Conservation (phyloP, 345 rosid genomes). For the Microthlaspi erraticum region DNA sequence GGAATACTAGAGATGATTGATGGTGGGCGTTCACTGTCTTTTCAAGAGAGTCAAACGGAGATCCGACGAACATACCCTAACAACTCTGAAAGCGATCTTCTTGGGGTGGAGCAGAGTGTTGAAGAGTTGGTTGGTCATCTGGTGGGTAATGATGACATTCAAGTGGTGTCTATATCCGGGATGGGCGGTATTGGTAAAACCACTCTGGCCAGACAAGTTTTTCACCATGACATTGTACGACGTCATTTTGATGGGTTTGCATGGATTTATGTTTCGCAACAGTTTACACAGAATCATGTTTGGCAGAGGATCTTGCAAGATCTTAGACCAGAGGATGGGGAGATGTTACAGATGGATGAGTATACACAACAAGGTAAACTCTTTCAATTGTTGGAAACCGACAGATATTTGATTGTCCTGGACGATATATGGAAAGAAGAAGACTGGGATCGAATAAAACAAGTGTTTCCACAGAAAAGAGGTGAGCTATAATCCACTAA, state of each 20-base stretch:
- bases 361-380: slow-evolving; percentile 33
- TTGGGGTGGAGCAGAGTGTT: slow-evolving; percentile 48
- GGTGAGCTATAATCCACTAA: background rate
- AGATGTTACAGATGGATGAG: slow-evolving; percentile 31
- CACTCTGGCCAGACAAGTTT: slow-evolving; percentile 46
- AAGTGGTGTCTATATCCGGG: slow-evolving; percentile 49
- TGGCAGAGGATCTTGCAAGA: slow-evolving; percentile 45
- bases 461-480: slow-evolving; percentile 37
- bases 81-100: slow-evolving; percentile 38
- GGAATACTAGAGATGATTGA: slow-evolving; percentile 37
- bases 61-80: slow-evolving; percentile 40
- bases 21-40: background rate
- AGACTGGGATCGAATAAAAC: slow-evolving; percentile 44
- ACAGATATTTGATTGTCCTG: slow-evolving; percentile 49
- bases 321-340: slow-evolving; percentile 32
- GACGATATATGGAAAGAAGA: slow-evolving; percentile 49
- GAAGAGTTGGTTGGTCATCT: slow-evolving; percentile 35
- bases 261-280: slow-evolving; percentile 52
- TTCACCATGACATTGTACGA: slow-evolving; percentile 31
- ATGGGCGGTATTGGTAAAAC: slow-evolving; percentile 68
- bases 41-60: slow-evolving; percentile 24
- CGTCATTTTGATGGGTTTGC: slow-evolving; percentile 43
- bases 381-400: slow-evolving; percentile 25
- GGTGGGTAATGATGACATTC: background rate
- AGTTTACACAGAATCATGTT: slow-evolving; percentile 40